These are phyloP conservation scores for Phytophthora pseudosyringae DNA, from an alignment of 352 stramenopile genomes.

Conservation along the genomic window DNA sequence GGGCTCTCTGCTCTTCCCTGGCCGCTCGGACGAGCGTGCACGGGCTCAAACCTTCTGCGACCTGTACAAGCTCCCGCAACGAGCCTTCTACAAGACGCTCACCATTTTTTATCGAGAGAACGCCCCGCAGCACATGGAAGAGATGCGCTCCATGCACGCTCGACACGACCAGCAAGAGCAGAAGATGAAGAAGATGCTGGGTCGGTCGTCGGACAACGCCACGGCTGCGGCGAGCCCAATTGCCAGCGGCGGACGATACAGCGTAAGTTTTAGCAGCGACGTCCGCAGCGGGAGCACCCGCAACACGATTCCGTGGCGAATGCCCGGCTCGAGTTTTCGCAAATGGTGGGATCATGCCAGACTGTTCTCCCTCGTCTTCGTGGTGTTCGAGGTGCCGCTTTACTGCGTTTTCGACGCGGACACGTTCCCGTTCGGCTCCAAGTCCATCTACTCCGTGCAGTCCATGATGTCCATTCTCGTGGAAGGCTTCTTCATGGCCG, in stretches of 20 bases:
- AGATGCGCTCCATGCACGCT: conserved; percentile 62
- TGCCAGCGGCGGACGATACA: conserved; percentile 5
- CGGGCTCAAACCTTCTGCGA: conserved; percentile 75
- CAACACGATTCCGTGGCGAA: conserved; percentile 42
- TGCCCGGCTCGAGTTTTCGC: conserved; percentile 64
- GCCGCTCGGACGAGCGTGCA: conserved; percentile 55
- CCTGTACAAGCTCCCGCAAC: conserved; percentile 71
- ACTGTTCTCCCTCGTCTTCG: conserved; percentile 55
- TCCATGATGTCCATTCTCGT: conserved; percentile 57
- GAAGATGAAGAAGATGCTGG: conserved; percentile 83
- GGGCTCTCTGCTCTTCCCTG: conserved; percentile 49
- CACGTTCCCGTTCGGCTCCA: conserved; percentile 54
- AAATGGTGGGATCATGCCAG: conserved; percentile 66
- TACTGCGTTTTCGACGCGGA: conserved; percentile 74
- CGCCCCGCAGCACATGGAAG: conserved; percentile 39
- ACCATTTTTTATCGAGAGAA: conserved; percentile 59
- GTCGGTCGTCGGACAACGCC: conserved; percentile 39
- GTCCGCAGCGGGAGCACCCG: not conserved
- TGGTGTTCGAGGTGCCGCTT: conserved; percentile 69
- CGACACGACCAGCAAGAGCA: conserved; percentile 72
- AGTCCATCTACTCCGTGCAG: conserved; percentile 50
- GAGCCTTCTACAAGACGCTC: conserved; percentile 58
- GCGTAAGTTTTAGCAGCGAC: conserved; percentile 13
- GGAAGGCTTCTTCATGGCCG: conserved; percentile 60
- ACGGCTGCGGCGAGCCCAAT: not conserved